Evolutionary conservation across 2,329 filamentous ascomycete species (phyloP), one percentile per base, ranked within the genome.

Genomic region (Metarhizium album): DNA sequence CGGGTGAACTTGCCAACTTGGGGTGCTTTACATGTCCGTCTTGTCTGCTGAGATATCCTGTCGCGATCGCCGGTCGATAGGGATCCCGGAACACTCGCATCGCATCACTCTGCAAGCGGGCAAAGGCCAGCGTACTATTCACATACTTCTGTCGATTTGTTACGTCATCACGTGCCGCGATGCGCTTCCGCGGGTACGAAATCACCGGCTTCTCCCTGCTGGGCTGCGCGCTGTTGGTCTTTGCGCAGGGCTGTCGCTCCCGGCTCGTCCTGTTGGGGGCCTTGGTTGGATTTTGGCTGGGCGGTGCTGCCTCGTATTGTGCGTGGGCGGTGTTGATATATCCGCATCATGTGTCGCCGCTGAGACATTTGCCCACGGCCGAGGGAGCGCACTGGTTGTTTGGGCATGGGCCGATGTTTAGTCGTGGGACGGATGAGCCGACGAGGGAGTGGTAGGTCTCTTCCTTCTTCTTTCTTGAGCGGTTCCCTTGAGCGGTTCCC

Each of bases 321-420:
- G 14, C 70, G n/a, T 79, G 70, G 67, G 56, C 56, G 2, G 58
- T 73, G 22, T 62, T 77, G 40, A 59, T 79, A 31, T 79, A 73
- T 56, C 76, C 76, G 16, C 68, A 70, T 27, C 61, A 69, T 56
- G 67, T 77, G 55, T 80, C 76, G 20, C 74, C 75, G 2, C 62
- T 79, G 51, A 66, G 71, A 16, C 64, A 68, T 47, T 62, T 80
- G 5, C 76, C 76, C 2, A 68, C 69, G 42, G 74, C 74, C 0
- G 54, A 58, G 2, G 66, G 63, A 18, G 67, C 65, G 42, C 70
- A 72, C 38, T 78, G 68, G 63, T 64, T 73, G 27, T 66, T 72
- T 52, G 77, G 77, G n/a, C 75, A 80, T 45, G 73, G 66, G 24
- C 51, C 55, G 24, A 64, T 57, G 48, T 74, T 80, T 23, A 37